Percentiles rank a stretch among this genome's conserved stretches.
Conservation (phyloP, 2,329 filamentous ascomycete genomes). For the Pseudogymnoascus sp. region DNA sequence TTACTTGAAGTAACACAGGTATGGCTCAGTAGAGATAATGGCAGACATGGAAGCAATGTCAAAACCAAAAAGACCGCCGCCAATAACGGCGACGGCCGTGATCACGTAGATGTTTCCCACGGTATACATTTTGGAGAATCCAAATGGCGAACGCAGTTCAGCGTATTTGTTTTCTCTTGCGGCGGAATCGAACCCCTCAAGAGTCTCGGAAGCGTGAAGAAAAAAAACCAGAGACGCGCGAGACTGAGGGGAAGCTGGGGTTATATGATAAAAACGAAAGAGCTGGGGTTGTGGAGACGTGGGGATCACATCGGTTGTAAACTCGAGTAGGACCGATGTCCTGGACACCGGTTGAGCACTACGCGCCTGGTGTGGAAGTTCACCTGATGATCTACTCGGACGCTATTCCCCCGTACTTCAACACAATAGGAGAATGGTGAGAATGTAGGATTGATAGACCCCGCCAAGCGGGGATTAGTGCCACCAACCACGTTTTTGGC, state of each 20-base stretch:
- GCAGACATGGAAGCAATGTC: slow-evolving; percentile 52
- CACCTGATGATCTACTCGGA: slow-evolving; percentile 5
- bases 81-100: slow-evolving; percentile 27
- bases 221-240: neutral
- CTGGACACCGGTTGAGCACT: neutral
- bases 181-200: neutral
- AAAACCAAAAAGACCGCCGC: slow-evolving; percentile 32
- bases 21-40: slow-evolving; percentile 44
- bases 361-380: neutral
- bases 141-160: slow-evolving; percentile 5
- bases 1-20: slow-evolving; percentile 44
- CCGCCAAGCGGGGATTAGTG: neutral
- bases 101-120: slow-evolving; percentile 27
- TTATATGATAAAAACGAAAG: neutral
- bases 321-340: slow-evolving; percentile 7
- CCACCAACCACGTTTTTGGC: slow-evolving; percentile 1
- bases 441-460: neutral
- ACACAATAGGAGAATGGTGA: neutral
- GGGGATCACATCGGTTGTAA: neutral
- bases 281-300: neutral
- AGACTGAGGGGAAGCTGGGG: neutral
- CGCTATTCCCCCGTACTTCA: slow-evolving; percentile 1
- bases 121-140: slow-evolving; percentile 16
- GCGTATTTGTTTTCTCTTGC: neutral
- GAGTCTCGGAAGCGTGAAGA: neutral